phyloP scores from a whole-genome alignment of 2,329 filamentous ascomycete species.

The Cercospora sojina region DNA sequence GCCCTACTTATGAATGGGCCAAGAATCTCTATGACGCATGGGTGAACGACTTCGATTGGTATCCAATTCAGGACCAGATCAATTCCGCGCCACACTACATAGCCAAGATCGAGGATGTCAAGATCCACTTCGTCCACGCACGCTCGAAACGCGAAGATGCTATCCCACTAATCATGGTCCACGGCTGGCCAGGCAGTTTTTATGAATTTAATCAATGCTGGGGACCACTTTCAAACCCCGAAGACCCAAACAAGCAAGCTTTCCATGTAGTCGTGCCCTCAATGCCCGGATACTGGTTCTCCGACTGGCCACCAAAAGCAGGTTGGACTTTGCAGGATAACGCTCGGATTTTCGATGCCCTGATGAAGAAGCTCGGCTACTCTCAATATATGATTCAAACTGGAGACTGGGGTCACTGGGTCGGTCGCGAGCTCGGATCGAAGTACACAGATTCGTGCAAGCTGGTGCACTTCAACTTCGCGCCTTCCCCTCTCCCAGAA shows the following conservation, averaged over 20 bases:
- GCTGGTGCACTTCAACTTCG: conserved; percentile 46
- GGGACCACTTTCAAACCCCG: conserved; percentile 36
- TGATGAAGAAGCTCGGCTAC: conserved; percentile 46
- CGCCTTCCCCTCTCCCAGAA: conserved; percentile 40
- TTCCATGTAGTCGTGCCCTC: conserved; percentile 62
- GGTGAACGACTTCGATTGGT: conserved; percentile 40
- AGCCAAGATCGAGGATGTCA: conserved; percentile 39
- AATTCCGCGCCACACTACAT: conserved; percentile 38
- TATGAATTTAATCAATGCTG: conserved; percentile 47
- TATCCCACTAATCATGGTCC: conserved; percentile 45
- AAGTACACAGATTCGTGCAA: conserved; percentile 41
- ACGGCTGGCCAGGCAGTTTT: conserved; percentile 50
- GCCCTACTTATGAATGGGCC: conserved; percentile 38
- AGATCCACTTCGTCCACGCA: conserved; percentile 43
- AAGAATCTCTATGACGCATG: conserved; percentile 40
- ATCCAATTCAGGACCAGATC: conserved; percentile 37
- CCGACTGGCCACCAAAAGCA: conserved; percentile 32
- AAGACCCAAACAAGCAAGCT: conserved; percentile 37
- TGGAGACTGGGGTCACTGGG: conserved; percentile 46
- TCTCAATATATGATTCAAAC: conserved; percentile 40
- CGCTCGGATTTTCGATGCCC: conserved; percentile 40
- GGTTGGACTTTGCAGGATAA: conserved; percentile 42
- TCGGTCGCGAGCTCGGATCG: conserved; percentile 42
- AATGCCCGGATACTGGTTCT: conserved; percentile 57
- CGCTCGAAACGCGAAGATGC: conserved; percentile 37